A percentile compares a stretch with the other conserved stretches of the same genome.
Evolutionary conservation across 2,329 filamentous ascomycete genomes (phyloP).

Genomic region (Cladobotryum mycophilum): DNA sequence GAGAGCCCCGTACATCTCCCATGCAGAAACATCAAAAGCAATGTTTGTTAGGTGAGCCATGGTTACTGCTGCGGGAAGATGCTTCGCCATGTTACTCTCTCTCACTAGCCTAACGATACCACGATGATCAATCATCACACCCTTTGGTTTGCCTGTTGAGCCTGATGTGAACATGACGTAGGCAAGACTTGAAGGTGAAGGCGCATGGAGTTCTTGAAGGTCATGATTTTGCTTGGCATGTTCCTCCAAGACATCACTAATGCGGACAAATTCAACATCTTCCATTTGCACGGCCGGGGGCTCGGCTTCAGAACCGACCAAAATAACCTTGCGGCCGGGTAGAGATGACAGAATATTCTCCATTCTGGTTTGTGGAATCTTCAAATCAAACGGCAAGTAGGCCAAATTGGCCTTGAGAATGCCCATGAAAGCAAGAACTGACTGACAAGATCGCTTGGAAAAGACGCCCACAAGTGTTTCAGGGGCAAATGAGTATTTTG

Average conservation of each 20-base stretch:
- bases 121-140: slow-evolving; percentile 4
- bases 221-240: background rate
- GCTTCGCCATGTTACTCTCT: background rate
- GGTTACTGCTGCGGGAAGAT: background rate
- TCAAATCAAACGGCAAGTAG: slow-evolving; percentile 20
- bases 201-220: background rate
- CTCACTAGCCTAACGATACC: slow-evolving; percentile 1
- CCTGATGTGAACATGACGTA: slow-evolving; percentile 6
- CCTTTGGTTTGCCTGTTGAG: slow-evolving; percentile 1
- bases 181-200: slow-evolving; percentile 2
- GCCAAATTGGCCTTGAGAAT: slow-evolving; percentile 21
- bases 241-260: slow-evolving; percentile 37
- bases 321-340: slow-evolving; percentile 9
- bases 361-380: slow-evolving; percentile 14
- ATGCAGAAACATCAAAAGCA: slow-evolving; percentile 1
- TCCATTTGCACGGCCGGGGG: slow-evolving; percentile 1
- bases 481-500: background rate
- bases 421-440: slow-evolving; percentile 18
- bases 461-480: slow-evolving; percentile 17
- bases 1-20: background rate
- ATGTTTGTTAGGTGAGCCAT: slow-evolving; percentile 4
- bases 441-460: slow-evolving; percentile 15
- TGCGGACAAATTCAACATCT: slow-evolving; percentile 10
- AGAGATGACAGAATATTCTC: slow-evolving; percentile 15
- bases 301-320: slow-evolving; percentile 9